Percentiles rank a stretch among this genome's conserved stretches.
Conservation (phyloP, 2,329 filamentous ascomycete genomes). For the Lecanoromycetidae sp. region DNA sequence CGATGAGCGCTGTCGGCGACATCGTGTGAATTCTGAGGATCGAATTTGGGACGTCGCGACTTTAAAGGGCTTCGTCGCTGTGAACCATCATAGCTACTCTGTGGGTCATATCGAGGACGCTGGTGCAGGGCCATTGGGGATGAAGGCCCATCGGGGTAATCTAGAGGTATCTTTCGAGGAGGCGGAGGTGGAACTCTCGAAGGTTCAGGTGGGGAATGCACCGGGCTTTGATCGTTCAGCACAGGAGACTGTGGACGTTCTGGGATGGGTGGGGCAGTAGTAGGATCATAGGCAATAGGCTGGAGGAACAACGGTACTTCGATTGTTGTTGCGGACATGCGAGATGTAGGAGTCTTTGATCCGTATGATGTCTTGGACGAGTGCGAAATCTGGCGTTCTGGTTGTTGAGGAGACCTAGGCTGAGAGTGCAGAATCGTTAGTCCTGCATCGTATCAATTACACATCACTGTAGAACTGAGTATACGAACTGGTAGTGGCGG, state of each 20-base stretch:
- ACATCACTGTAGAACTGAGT: neutral
- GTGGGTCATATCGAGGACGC: slow-evolving; percentile 9
- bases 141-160: slow-evolving; percentile 3
- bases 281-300: slow-evolving; percentile 11
- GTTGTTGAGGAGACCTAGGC: slow-evolving; percentile 4
- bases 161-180: slow-evolving; percentile 16
- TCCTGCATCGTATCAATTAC: neutral
- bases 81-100: slow-evolving; percentile 1
- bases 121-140: neutral
- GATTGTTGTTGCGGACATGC: slow-evolving; percentile 14
- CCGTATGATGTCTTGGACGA: slow-evolving; percentile 5
- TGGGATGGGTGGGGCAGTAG: slow-evolving; percentile 9
- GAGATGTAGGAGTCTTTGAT: slow-evolving; percentile 9
- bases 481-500: slow-evolving; percentile 18
- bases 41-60: slow-evolving; percentile 10
- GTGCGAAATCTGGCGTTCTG: slow-evolving; percentile 1
- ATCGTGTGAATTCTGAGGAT: slow-evolving; percentile 13
- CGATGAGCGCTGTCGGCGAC: neutral
- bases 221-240: slow-evolving; percentile 1
- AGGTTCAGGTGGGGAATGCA: slow-evolving; percentile 5
- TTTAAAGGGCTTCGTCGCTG: slow-evolving; percentile 2
- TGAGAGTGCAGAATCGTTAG: neutral
- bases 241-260: neutral
- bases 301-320: slow-evolving; percentile 14
- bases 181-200: slow-evolving; percentile 14